Evolutionary conservation across 1,284 basidiomycete species (phyloP), one percentile per base, ranked within the genome.

Genomic region (Malassezia japonica): DNA sequence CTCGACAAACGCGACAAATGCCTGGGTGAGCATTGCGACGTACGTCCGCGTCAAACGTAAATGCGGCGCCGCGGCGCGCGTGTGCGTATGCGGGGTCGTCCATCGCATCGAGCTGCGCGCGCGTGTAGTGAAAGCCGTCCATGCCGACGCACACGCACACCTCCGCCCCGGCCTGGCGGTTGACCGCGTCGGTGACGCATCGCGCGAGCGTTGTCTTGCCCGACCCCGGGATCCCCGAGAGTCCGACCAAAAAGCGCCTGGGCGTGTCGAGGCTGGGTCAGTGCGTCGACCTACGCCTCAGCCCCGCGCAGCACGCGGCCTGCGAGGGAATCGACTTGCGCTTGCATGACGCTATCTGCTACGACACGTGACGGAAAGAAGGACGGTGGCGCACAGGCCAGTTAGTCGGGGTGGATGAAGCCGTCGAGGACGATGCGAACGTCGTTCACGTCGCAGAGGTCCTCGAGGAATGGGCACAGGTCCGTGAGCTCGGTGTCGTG

Each of bases 401-500:
- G 23, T 29, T 41, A 52, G 18, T n/a, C 31, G 27, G 38, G n/a
- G 20, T 35, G 46, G 28, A 44, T 48, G 20, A 48, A 45, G 24
- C 78, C 79, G 59, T 81, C 91, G 50, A 98, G 79, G 40, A 98
- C 86, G 42, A 87, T 87, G 51, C 94, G 80, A 43, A 98, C 86
- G 71, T 98, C 92, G 56, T 85, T 84, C 28, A 91, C 88, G 27
- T 79, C 77, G 23, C 78, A 81, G 32, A 98, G 79, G 74, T 98
- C 92, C 16, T 85, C 77, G 59, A 98, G 79, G 81, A 98, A 98
- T 85, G 89, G 61, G 86, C 64, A 85, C 37, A 98, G 77, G 74
- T 96, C 92, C 28, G 88, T 92, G 59, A 96, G 78, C 75, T 96
- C 92, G 25, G 91, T 94, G 74, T 96, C 92, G 43, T 68, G 67